A percentile compares a stretch with the other conserved stretches of the same genome.
phyloP scores from a whole-genome alignment of 805 yeast species.

The Candida qinlingensis region DNA sequence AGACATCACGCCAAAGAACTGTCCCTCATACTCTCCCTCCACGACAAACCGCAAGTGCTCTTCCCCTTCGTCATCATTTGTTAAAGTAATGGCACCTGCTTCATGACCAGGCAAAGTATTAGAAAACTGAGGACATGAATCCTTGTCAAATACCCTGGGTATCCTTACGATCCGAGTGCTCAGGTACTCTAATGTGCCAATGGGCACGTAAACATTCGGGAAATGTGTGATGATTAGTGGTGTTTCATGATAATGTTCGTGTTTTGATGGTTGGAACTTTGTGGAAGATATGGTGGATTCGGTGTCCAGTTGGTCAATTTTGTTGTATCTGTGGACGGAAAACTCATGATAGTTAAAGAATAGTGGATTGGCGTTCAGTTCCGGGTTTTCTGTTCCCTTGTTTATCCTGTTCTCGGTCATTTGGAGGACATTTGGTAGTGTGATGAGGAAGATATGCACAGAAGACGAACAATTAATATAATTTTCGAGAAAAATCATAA shows the following conservation, averaged over 20 bases:
- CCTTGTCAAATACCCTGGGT: constrained; percentile 44
- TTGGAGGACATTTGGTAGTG: neutral
- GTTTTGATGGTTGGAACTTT: neutral
- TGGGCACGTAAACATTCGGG: constrained; percentile 47
- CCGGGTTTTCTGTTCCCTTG: constrained; percentile 20
- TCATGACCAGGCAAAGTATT: constrained; percentile 52
- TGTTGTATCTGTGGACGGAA: constrained; percentile 30
- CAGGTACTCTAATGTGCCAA: constrained; percentile 24
- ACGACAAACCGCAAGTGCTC: constrained; percentile 16
- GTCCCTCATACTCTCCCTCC: constrained; percentile 34
- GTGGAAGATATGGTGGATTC: neutral
- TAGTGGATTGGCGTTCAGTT: constrained; percentile 20
- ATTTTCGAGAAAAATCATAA: neutral
- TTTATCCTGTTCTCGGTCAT: constrained; percentile 9
- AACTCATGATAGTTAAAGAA: constrained; percentile 72
- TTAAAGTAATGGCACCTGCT: constrained; percentile 46
- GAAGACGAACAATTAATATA: too few relatives aligned
- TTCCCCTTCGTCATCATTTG: constrained; percentile 9
- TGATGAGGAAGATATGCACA: neutral
- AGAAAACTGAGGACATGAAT: constrained; percentile 53
- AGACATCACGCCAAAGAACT: constrained; percentile 48
- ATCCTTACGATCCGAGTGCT: constrained; percentile 58
- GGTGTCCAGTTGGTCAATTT: constrained; percentile 7
- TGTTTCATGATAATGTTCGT: constrained; percentile 18
- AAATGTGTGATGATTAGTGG: constrained; percentile 57